Evolutionary conservation across 1,139 yeast genomes (phyloP).

Genomic region (Protomyces macrosporus): DNA sequence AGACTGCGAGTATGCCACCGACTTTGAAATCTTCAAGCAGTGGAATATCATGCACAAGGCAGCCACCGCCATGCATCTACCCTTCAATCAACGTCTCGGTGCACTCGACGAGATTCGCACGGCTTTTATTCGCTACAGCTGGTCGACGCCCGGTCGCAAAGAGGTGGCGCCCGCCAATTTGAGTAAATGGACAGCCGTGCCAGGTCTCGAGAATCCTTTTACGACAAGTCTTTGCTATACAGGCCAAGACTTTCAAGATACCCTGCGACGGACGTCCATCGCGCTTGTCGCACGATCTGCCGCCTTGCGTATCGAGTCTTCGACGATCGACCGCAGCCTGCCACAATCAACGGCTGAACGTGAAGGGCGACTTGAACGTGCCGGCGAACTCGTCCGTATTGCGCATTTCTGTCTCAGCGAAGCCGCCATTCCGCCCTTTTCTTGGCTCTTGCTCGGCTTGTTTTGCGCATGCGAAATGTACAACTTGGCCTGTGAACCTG

Average conservation of each 20-base stretch:
- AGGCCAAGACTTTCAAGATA: not conserved
- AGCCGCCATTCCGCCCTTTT: not conserved
- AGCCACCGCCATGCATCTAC: not conserved
- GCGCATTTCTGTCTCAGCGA: not conserved
- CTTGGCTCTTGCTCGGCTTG: not conserved
- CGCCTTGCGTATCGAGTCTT: not conserved
- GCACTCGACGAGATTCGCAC: not conserved
- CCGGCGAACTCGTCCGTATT: not conserved
- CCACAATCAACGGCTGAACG: not conserved
- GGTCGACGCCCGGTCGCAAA: not conserved
- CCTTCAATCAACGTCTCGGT: not conserved
- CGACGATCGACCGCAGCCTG: not conserved
- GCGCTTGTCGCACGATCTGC: not conserved
- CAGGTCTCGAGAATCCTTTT: not conserved
- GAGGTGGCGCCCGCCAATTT: not conserved
- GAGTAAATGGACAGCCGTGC: not conserved
- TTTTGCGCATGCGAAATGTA: not conserved
- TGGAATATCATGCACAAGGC: slow-evolving; percentile 1
- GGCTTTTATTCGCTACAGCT: not conserved
- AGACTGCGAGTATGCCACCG: not conserved
- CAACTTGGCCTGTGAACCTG: not conserved
- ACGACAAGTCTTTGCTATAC: not conserved
- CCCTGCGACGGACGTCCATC: not conserved
- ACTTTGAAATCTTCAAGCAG: not conserved
- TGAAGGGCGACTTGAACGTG: not conserved